A percentile compares a stretch with the other conserved stretches of the same genome.
Evolutionary conservation across 768 basidiomycete species (phyloP).

Genomic region (Pulveroboletus sp.): DNA sequence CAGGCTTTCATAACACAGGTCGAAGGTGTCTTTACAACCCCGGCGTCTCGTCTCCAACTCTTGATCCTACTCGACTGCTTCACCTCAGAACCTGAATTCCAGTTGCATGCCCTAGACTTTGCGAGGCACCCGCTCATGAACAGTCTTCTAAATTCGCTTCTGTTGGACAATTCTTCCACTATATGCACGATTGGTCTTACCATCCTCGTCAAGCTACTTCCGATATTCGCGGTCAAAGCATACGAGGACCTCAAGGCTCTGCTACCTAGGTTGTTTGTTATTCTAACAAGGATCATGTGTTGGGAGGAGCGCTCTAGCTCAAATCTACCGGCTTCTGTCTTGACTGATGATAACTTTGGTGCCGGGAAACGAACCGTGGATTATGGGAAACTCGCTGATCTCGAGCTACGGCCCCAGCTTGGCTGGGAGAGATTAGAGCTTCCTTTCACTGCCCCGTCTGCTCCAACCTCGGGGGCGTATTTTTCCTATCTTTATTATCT

Average conservation of each 20-base stretch:
- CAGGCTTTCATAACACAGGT: conserved; percentile 72
- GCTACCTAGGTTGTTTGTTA: conserved; percentile 61
- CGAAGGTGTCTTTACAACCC: conserved; percentile 54
- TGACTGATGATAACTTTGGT: conserved; percentile 29
- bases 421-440: conserved; percentile 65
- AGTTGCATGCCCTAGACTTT: conserved; percentile 44
- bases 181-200: conserved; percentile 60
- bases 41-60: conserved; percentile 66
- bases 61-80: conserved; percentile 62
- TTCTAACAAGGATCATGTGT: conserved; percentile 68
- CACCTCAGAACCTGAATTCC: conserved; percentile 52
- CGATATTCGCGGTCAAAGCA: conserved; percentile 65
- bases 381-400: conserved; percentile 34
- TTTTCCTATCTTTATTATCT: conserved; percentile 85
- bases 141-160: conserved; percentile 61
- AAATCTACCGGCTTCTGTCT: conserved; percentile 28
- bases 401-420: conserved; percentile 52
- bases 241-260: conserved; percentile 50
- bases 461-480: conserved; percentile 60
- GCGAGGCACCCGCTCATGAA: conserved; percentile 61
- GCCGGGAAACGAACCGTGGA: conserved; percentile 16
- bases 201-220: conserved; percentile 67
- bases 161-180: conserved; percentile 73
- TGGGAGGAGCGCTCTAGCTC: conserved; percentile 59
- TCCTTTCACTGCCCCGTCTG: conserved; percentile 50